Evolutionary conservation across 257 asterid genomes (phyloP), one percentile per base, ranked within the genome.

Genomic region (Coffea canephora): DNA sequence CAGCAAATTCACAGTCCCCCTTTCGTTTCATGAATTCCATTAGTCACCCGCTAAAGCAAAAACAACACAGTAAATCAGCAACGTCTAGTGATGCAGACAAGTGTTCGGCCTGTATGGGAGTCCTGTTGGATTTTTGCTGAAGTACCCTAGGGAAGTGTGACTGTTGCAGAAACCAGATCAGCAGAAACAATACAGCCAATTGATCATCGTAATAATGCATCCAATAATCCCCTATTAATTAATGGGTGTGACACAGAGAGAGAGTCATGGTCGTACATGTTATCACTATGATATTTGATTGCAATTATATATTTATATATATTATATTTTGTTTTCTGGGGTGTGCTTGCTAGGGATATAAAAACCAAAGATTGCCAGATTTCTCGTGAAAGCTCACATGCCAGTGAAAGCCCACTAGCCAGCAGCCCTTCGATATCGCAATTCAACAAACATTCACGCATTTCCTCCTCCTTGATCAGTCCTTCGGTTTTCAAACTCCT

Each of bases 321-420:
- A 27, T 31, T 31, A 31, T 66, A 12, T 46, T 61, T 49, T 75
- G 0, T 57, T 59, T 5, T 11, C 41, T 39, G 2, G 2, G 43
- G 43, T 39, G 43, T 39, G 43, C 43, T 31, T 31, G 52, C 82
- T 74, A 75, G 50, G 48, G 57, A 9, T 80, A 83, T 83, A 86
- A 82, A 86, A 86, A 57, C 83, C 66, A 79, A 11, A 67, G 75
- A 57, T 34, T 79, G 84, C 93, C 69, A 84, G 84, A 65, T 85
- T 86, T 89, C 96, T 78, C 92, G 98, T 93, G 96, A 90, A 76
- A 87, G 81, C 84, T 89, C 96, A 86, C 89, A 81, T 78, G 94
- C 87, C 87, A 85, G 84, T 79, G 86, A 86, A 66, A 82, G 61
- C 61, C 90, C 77, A 79, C 83, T 87, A 75, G 52, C 41, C 81